Percentiles rank a stretch among this genome's conserved stretches.
Conservation (phyloP, 2,329 filamentous ascomycete species). For the Exophiala sp. region DNA sequence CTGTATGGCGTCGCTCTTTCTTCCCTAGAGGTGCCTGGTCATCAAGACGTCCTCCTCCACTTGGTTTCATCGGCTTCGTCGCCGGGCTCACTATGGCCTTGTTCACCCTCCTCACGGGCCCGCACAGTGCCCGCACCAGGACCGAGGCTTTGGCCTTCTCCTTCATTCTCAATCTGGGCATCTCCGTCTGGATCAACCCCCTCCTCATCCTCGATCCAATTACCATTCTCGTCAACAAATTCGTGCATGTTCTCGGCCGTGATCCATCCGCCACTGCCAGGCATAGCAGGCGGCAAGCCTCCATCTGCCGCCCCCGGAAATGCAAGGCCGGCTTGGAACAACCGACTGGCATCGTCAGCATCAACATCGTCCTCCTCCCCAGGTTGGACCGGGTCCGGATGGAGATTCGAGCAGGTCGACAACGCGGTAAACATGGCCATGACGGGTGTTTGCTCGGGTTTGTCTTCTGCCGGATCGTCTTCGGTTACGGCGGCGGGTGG, state of each 20-base stretch:
- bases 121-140: constrained; percentile 40
- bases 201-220: constrained; percentile 62
- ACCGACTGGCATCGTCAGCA: constrained; percentile 25
- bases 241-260: constrained; percentile 86
- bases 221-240: constrained; percentile 74
- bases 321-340: constrained; percentile 38
- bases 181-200: constrained; percentile 48
- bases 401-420: constrained; percentile 45
- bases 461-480: constrained; percentile 29
- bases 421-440: constrained; percentile 42
- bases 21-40: no score
- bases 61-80: constrained; percentile 42
- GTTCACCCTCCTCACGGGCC: constrained; percentile 35
- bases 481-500: constrained; percentile 27
- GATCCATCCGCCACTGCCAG: constrained; percentile 52
- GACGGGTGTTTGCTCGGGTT: constrained; percentile 36
- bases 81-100: constrained; percentile 28
- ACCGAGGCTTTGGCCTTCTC: constrained; percentile 18
- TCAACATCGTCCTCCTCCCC: constrained; percentile 35
- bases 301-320: constrained; percentile 34
- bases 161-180: constrained; percentile 49
- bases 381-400: constrained; percentile 40
- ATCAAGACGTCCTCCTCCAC: constrained; percentile 48
- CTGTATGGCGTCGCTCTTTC: no score
- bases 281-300: constrained; percentile 43